A percentile compares a stretch with the other conserved stretches of the same genome.
These are phyloP conservation scores for Cydonia oblonga DNA, from an alignment of 331 rosid genomes.

Conservation along the genomic window DNA sequence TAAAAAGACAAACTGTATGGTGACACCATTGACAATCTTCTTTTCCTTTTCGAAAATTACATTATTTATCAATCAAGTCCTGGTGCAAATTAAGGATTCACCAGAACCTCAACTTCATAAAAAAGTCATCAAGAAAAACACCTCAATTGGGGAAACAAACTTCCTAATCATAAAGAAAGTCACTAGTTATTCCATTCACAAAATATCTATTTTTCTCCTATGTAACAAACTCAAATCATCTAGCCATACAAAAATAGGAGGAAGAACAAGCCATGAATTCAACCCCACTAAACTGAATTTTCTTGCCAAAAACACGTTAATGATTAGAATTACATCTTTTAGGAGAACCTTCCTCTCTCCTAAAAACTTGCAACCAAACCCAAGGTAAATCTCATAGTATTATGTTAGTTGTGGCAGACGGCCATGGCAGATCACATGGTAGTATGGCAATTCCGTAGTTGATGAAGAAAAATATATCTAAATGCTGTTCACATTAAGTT, in stretches of 20 bases:
- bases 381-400: not conserved
- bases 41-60: not conserved
- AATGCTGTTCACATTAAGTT: not conserved
- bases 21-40: not conserved
- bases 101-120: too few relatives aligned
- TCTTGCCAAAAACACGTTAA: too few relatives aligned
- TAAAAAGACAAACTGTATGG: too few relatives aligned
- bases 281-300: too few relatives aligned
- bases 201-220: not conserved
- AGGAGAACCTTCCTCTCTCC: not conserved
- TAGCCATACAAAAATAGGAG: not conserved
- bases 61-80: too few relatives aligned
- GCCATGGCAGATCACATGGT: not conserved
- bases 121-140: too few relatives aligned
- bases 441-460: not conserved
- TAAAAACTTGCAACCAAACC: not conserved
- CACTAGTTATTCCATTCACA: not conserved
- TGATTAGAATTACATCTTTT: not conserved
- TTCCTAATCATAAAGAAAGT: too few relatives aligned
- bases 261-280: not conserved
- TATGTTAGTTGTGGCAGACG: not conserved
- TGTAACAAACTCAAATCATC: not conserved
- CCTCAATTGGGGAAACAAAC: too few relatives aligned
- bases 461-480: not conserved
- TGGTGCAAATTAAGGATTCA: too few relatives aligned